phyloP scores from a whole-genome alignment of 2,329 filamentous ascomycete species.

The Fusarium nodosum region DNA sequence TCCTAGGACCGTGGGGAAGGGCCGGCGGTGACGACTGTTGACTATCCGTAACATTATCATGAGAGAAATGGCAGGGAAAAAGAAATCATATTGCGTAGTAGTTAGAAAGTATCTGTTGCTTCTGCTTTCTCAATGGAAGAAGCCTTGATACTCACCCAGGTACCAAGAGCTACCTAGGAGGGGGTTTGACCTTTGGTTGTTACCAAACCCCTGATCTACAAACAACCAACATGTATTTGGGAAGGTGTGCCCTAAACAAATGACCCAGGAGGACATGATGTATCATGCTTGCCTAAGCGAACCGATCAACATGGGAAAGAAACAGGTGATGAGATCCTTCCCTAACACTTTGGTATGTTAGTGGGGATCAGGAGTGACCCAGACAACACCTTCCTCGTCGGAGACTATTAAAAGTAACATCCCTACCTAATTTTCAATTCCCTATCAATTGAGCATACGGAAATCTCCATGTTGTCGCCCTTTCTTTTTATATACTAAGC shows the following conservation, averaged over 20 bases:
- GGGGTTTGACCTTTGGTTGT: background rate
- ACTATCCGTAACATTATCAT: slow-evolving; percentile 6
- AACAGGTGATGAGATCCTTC: slow-evolving; percentile 11
- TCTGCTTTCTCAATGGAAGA: background rate
- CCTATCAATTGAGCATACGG: slow-evolving; percentile 16
- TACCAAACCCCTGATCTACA: slow-evolving; percentile 27
- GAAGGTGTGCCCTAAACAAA: slow-evolving; percentile 15
- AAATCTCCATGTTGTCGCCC: slow-evolving; percentile 12
- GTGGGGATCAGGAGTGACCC: slow-evolving; percentile 2
- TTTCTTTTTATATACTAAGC: slow-evolving; percentile 27
- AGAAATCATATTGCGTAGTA: background rate
- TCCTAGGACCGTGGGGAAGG: slow-evolving; percentile 22
- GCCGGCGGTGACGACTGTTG: background rate
- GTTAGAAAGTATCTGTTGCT: background rate
- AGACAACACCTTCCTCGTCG: slow-evolving; percentile 2
- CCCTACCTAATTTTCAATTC: slow-evolving; percentile 7
- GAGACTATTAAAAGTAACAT: slow-evolving; percentile 24
- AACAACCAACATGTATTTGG: slow-evolving; percentile 21
- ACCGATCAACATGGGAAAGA: slow-evolving; percentile 19
- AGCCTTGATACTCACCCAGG: background rate
- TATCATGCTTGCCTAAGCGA: slow-evolving; percentile 12
- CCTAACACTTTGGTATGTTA: slow-evolving; percentile 3
- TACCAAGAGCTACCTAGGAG: background rate
- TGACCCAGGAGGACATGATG: slow-evolving; percentile 9
- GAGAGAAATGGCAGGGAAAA: background rate